Base-by-base conservation (phyloP, 768 basidiomycete genomes). In the Floccularia luteovirens region DNA sequence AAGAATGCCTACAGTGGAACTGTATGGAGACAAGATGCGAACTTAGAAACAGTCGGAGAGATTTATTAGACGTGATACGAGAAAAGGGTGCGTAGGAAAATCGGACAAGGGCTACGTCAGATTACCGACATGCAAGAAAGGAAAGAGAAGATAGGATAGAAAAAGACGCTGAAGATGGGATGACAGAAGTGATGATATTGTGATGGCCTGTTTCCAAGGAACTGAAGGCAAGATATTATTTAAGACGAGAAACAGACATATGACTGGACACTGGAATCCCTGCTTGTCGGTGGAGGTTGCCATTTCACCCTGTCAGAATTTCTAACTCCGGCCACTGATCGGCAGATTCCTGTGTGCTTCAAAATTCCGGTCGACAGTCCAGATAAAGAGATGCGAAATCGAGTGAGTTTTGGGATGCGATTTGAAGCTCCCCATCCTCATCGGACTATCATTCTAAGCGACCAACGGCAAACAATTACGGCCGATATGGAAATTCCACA, bases 141-240 rank as follows among this genome's bases (percentile, higher is more conserved):
- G 52, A 52, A 43, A 37, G 43, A 41, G 31, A 43, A 41, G 50
- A 59, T 54, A 58, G 61, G 63, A 57, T 59, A 59, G 60, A 61
- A 52, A 59, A 52, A 48, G 46, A 48, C 43, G 44, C 53, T 46
- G 45, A 46, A 50, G 45, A 48, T 55, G n/a, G n/a, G n/a, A 48
- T 54, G 52, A 60, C 57, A 41, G 49, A 47, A 38, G 52, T 69
- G 67, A 69, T 66, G 65, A 60, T 48, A 42, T 17, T 34, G n/a
- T n/a, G 32, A 34, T 34, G 32, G 32, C 8, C 27, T 59, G 70
- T 72, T 65, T 66, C 67, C 63, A 72, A 64, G 70, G 65, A 58
- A 57, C 47, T 47, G 46, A 44, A 39, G 43, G 36, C 53, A 58
- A 59, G 53, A 57, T 50, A 55, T 55, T 48, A 48, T 45, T 48